phyloP scores from a whole-genome alignment of 805 yeast species.

The Brettanomyces anomalus region DNA sequence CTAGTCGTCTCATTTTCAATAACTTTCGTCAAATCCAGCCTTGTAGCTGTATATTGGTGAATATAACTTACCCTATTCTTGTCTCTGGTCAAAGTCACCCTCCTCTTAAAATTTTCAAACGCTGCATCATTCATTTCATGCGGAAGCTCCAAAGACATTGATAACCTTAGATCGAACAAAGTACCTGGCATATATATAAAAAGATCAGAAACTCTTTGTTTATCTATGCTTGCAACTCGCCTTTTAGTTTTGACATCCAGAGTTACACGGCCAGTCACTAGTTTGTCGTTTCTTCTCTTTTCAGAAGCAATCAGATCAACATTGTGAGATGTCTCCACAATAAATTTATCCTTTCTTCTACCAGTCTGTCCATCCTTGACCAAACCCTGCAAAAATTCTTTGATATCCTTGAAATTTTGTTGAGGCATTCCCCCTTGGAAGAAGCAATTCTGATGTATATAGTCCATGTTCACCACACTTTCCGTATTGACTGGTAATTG shows the following conservation, averaged over 20 bases:
- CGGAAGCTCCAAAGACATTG: constrained; percentile 73
- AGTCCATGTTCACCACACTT: constrained; percentile 40
- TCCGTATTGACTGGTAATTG: constrained; percentile 63
- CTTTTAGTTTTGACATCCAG: constrained; percentile 63
- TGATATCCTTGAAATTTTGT: constrained; percentile 48
- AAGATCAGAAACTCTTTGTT: constrained; percentile 65
- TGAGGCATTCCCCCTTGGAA: constrained; percentile 63
- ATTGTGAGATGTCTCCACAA: constrained; percentile 50
- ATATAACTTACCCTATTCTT: constrained; percentile 66
- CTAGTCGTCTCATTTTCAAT: constrained; percentile 21
- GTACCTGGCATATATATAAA: constrained; percentile 68
- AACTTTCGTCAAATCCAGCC: constrained; percentile 66
- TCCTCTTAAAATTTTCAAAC: constrained; percentile 44
- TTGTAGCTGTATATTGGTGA: constrained; percentile 67
- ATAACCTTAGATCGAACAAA: constrained; percentile 66
- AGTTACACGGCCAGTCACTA: constrained; percentile 56
- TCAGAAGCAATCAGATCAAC: constrained; percentile 57
- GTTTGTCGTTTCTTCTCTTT: constrained; percentile 54
- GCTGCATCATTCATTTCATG: constrained; percentile 42
- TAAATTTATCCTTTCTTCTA: constrained; percentile 35
- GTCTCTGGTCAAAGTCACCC: constrained; percentile 44
- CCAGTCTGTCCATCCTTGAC: constrained; percentile 25
- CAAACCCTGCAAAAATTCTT: constrained; percentile 44
- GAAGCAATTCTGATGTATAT: constrained; percentile 43
- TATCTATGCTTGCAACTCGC: constrained; percentile 58